phyloP scores from a whole-genome alignment of 805 yeast genomes.

The Priceomyces melissophilus region DNA sequence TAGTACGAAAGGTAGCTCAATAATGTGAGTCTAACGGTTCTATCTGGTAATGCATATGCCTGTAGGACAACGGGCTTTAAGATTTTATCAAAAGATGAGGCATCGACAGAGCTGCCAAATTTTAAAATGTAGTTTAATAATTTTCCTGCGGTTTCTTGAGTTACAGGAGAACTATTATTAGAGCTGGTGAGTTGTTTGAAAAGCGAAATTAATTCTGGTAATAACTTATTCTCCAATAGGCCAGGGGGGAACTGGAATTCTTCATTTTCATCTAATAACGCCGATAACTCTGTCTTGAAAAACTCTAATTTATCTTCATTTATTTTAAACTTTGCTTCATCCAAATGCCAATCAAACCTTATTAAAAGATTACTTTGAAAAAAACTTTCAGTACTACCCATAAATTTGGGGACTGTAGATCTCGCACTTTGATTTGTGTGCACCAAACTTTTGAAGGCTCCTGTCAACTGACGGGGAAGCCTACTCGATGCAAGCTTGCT shows the following conservation, averaged over 20 bases:
- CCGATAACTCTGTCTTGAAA: conserved; percentile 29
- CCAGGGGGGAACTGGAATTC: conserved; percentile 42
- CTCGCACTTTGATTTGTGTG: conserved; percentile 33
- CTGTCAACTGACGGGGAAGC: conserved; percentile 37
- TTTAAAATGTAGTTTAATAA: conserved; percentile 42
- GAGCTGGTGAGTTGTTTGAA: conserved; percentile 28
- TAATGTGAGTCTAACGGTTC: conserved; percentile 73
- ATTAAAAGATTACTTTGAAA: conserved; percentile 47
- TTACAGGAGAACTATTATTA: conserved; percentile 26
- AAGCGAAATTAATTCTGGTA: conserved; percentile 66
- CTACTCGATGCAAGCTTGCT: conserved; percentile 5
- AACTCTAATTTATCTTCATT: conserved; percentile 51
- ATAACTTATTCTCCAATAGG: conserved; percentile 53
- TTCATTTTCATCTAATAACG: conserved; percentile 13
- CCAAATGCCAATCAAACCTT: conserved; percentile 48
- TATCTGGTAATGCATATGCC: conserved; percentile 64
- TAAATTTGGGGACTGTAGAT: conserved; percentile 25
- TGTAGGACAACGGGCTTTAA: conserved; percentile 63
- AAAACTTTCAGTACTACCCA: conserved; percentile 18
- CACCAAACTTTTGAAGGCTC: conserved; percentile 39
- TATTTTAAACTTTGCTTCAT: conserved; percentile 51
- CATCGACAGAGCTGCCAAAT: conserved; percentile 25
- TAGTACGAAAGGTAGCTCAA: conserved; percentile 60
- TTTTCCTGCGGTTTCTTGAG: conserved; percentile 36
- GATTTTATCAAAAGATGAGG: conserved; percentile 32